A percentile compares a stretch with the other conserved stretches of the same genome.
Conservation (phyloP, 495 filamentous ascomycete species). For the Penicillium flavigenum region DNA sequence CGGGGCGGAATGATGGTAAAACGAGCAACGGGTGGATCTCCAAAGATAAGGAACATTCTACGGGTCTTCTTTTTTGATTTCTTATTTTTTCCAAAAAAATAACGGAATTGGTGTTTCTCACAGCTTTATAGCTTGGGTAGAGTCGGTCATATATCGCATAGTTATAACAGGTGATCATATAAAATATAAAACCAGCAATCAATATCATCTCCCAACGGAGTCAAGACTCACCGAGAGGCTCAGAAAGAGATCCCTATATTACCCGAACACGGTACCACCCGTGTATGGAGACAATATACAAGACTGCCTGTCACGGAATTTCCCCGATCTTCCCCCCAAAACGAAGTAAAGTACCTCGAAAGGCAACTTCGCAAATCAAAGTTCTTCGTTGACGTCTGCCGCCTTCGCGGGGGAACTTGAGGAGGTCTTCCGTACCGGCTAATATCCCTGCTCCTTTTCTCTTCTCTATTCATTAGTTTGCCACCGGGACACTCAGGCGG, state of each 20-base stretch:
- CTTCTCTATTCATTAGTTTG: background rate
- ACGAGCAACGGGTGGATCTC: slow-evolving; percentile 11
- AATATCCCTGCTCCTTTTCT: slow-evolving; percentile 6
- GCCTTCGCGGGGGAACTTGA: background rate
- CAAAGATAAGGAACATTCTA: slow-evolving; percentile 18
- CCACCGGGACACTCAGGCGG: slow-evolving; percentile 1
- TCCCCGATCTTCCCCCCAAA: slow-evolving; percentile 8
- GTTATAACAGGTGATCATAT: background rate
- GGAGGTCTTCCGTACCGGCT: background rate
- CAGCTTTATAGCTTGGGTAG: background rate
- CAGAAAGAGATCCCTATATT: slow-evolving; percentile 20
- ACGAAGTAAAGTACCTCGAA: background rate
- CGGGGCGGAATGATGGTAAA: slow-evolving; percentile 5
- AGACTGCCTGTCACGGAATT: slow-evolving; percentile 3
- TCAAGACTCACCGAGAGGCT: slow-evolving; percentile 20
- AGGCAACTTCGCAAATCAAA: slow-evolving; percentile 9
- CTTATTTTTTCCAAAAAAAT: background rate
- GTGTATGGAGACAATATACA: slow-evolving; percentile 8
- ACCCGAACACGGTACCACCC: slow-evolving; percentile 18
- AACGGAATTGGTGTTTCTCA: background rate
- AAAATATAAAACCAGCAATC: background rate
- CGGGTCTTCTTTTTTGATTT: background rate
- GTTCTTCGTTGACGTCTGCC: background rate
- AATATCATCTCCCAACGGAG: background rate
- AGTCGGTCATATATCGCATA: background rate